Conservation (phyloP, 2,329 filamentous ascomycete genomes). For the Cladorrhinum sp. region DNA sequence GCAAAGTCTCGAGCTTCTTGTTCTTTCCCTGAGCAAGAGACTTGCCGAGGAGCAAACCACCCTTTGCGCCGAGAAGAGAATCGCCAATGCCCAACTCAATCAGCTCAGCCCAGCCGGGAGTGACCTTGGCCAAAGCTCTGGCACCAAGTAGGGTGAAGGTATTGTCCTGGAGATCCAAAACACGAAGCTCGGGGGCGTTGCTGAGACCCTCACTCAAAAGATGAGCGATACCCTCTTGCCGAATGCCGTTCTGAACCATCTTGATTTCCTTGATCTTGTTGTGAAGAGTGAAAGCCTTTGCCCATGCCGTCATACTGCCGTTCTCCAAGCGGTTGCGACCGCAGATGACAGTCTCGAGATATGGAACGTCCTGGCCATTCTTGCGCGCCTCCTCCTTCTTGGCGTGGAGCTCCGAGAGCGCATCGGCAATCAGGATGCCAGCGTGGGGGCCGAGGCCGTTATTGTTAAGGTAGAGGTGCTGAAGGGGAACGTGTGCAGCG, state of each 20-base stretch:
- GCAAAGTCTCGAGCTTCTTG: conserved; percentile 72
- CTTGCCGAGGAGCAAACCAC: conserved; percentile 68
- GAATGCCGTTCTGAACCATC: conserved; percentile 98
- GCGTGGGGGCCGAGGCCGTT: conserved; percentile 93
- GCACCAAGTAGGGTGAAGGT: conserved; percentile 85
- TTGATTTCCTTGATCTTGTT: conserved; percentile 79
- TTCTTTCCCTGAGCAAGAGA: conserved; percentile 75
- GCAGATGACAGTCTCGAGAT: conserved; percentile 95
- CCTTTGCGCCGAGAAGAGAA: conserved; percentile 76
- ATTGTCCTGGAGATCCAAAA: conserved; percentile 94
- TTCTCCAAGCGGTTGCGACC: conserved; percentile 94
- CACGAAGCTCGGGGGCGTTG: conserved; percentile 64
- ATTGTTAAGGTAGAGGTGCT: conserved; percentile 96
- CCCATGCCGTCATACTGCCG: conserved; percentile 95
- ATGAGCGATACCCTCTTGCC: conserved; percentile 84
- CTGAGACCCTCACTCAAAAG: conserved; percentile 76
- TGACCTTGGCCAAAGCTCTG: conserved; percentile 70
- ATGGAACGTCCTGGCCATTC: conserved; percentile 67
- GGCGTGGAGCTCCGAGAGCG: conserved; percentile 75
- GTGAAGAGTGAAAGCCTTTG: conserved; percentile 79
- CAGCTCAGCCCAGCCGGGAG: conserved; percentile 70
- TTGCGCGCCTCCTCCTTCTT: conserved; percentile 79
- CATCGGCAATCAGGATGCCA: conserved; percentile 83
- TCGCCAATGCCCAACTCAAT: conserved; percentile 86
- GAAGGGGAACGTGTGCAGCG: conserved; percentile 79